These are phyloP conservation scores for Pythium coloratum DNA, from an alignment of 352 stramenopile species.

Conservation along the genomic window DNA sequence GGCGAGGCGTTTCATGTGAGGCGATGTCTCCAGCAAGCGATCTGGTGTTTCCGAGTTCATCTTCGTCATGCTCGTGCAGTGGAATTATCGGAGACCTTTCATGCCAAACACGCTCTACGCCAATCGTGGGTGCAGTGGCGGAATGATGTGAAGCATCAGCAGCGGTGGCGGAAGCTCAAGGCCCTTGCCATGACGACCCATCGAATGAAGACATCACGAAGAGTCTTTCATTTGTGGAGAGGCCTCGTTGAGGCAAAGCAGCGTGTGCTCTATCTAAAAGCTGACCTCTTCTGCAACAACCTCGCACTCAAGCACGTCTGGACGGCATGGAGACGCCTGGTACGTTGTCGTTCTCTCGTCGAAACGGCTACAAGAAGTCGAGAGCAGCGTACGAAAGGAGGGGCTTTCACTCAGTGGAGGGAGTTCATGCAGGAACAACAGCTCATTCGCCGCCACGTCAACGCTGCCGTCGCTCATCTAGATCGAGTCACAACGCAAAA, in stretches of 20 bases:
- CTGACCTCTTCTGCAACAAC: background rate
- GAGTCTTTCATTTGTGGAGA: conserved; percentile 1
- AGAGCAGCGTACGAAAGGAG: background rate
- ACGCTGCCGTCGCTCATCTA: conserved; percentile 15
- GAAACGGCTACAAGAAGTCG: background rate
- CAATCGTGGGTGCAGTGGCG: conserved; percentile 5
- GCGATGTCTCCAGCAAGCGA: conserved; percentile 1
- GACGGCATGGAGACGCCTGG: conserved; percentile 2
- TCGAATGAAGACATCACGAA: background rate
- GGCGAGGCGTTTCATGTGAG: background rate
- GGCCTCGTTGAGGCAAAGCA: conserved; percentile 2
- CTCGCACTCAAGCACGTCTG: conserved; percentile 4
- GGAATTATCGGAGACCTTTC: conserved; percentile 8
- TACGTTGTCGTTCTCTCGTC: background rate
- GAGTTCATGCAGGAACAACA: background rate
- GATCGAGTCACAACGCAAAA: conserved; percentile 15
- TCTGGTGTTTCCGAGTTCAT: background rate
- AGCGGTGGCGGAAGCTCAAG: background rate
- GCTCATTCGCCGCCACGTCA: conserved; percentile 7
- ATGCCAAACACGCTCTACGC: background rate
- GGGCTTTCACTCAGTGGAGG: background rate
- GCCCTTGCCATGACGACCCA: background rate
- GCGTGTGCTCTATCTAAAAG: background rate
- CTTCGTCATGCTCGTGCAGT: conserved; percentile 9
- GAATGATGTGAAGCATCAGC: background rate